These are phyloP conservation scores for Petunia hybrid DNA, from an alignment of 305 asterid species.

Conservation along the genomic window DNA sequence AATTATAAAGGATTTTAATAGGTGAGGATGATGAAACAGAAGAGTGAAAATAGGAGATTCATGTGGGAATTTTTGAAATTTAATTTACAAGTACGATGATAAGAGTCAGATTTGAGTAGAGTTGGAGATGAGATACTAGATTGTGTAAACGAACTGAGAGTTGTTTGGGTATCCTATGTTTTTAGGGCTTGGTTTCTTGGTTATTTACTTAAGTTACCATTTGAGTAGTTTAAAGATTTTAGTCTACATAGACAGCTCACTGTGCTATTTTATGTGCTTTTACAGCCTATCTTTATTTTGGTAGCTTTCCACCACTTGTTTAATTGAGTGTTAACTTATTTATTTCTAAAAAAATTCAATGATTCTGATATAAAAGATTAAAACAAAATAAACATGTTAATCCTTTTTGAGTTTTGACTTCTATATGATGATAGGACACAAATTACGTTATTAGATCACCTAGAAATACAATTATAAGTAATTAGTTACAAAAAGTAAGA, in stretches of 20 bases:
- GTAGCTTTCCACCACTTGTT: conserved; percentile 17
- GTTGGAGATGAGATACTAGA: background rate
- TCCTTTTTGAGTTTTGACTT: too few species aligned
- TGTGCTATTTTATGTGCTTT: conserved; percentile 19
- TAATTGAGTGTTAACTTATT: background rate
- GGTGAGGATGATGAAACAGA: conserved; percentile 7
- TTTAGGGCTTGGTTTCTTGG: background rate
- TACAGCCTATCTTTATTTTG: background rate
- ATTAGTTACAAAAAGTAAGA: background rate
- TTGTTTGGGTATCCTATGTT: conserved; percentile 15
- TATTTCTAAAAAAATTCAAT: background rate
- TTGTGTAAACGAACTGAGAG: background rate
- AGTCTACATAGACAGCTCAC: conserved; percentile 25
- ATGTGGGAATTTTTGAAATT: background rate
- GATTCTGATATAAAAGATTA: background rate
- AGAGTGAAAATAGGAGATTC: conserved; percentile 28
- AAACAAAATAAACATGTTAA: background rate
- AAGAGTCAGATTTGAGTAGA: conserved; percentile 23
- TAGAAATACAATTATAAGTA: background rate
- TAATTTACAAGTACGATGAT: too few species aligned
- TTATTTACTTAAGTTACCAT: conserved; percentile 29
- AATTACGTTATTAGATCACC: background rate
- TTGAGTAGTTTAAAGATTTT: background rate
- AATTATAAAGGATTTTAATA: background rate
- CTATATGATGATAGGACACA: background rate